These are phyloP conservation scores for Vitis riparia DNA, from an alignment of 164 flowering plant genomes.

Conservation along the genomic window DNA sequence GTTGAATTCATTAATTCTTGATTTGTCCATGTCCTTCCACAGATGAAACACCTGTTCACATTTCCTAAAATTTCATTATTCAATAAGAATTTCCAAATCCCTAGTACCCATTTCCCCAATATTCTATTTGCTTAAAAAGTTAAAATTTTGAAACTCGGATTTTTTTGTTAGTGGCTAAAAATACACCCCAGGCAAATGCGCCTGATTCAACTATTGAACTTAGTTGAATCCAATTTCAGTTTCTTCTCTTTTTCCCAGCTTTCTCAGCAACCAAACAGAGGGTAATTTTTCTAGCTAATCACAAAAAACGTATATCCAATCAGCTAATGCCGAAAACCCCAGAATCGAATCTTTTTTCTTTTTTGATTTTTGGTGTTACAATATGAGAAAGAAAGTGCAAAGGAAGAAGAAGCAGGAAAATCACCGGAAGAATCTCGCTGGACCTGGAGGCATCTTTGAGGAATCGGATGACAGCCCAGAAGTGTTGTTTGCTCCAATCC, in stretches of 20 bases:
- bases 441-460: slow-evolving; percentile 36
- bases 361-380: too few species aligned
- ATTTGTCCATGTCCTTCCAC: slow-evolving; percentile 51
- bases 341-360: background rate
- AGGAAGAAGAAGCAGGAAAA: slow-evolving; percentile 2
- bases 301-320: too few species aligned
- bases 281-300: too few species aligned
- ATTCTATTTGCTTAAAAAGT: background rate
- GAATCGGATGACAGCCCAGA: slow-evolving; percentile 54
- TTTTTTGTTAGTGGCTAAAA: too few species aligned
- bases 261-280: background rate
- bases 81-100: background rate
- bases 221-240: background rate
- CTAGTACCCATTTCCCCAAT: slow-evolving; percentile 9
- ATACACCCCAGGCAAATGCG: too few species aligned
- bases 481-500: slow-evolving; percentile 53
- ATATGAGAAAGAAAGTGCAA: background rate
- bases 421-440: slow-evolving; percentile 43
- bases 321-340: background rate
- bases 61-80: slow-evolving; percentile 1
- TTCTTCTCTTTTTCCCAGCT: too few species aligned
- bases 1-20: slow-evolving; percentile 40
- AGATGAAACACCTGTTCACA: slow-evolving; percentile 48
- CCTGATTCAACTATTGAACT: background rate
- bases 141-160: too few species aligned